Conservation (phyloP, 192 early-diverging fungal genomes). For the Umbelopsis isabellina region DNA sequence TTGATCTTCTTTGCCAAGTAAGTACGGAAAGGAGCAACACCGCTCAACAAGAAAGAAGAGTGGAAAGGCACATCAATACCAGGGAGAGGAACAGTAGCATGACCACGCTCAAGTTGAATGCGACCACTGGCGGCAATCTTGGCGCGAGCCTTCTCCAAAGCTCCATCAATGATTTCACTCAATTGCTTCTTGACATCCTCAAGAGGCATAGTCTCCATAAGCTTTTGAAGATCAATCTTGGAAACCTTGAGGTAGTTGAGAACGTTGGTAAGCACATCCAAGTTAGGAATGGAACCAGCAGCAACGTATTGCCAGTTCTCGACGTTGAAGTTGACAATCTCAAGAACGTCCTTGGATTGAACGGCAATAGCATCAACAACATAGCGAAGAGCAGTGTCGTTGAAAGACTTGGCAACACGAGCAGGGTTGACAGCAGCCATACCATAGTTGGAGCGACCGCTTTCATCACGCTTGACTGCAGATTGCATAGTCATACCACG, state of each 20-base stretch:
- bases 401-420: constrained; percentile 84
- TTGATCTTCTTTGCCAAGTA: constrained; percentile 86
- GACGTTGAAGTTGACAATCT: constrained; percentile 98
- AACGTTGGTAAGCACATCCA: constrained; percentile 81
- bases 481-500: constrained; percentile 99
- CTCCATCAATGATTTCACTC: constrained; percentile 75
- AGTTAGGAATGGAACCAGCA: constrained; percentile 81
- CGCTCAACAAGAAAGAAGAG: constrained; percentile 89
- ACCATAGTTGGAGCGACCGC: constrained; percentile 87
- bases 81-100: constrained; percentile 87
- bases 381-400: constrained; percentile 82
- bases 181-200: constrained; percentile 86
- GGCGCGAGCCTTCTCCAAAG: constrained; percentile 65
- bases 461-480: constrained; percentile 79
- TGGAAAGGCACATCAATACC: constrained; percentile 99
- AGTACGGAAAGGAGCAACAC: constrained; percentile 90
- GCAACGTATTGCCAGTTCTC: constrained; percentile 97
- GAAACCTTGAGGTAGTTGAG: constrained; percentile 87
- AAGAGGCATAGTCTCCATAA: constrained; percentile 82
- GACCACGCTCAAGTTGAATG: constrained; percentile 80
- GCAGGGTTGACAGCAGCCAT: constrained; percentile 95
- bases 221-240: constrained; percentile 85
- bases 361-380: constrained; percentile 83
- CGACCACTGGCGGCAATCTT: constrained; percentile 64
- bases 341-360: constrained; percentile 76